Evolutionary conservation across 495 filamentous ascomycete genomes (phyloP), one percentile per base, ranked within the genome.

Genomic region (Rhypophila decipiens): DNA sequence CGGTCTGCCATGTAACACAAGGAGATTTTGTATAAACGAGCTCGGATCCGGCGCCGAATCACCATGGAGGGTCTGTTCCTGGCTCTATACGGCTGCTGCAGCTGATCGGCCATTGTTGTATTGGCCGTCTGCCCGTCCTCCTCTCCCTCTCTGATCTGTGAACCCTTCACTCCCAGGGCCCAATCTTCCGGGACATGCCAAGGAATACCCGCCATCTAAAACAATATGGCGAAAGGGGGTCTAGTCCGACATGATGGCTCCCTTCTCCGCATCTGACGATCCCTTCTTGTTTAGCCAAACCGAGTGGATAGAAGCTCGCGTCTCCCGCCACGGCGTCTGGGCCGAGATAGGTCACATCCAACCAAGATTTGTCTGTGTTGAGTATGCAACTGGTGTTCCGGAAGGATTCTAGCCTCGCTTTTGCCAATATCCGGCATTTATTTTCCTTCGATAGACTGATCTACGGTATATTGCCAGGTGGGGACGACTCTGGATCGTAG

Each of bases 141-240:
- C 15, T 11, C 42, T 11, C 3, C 27, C 24, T 15, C 19, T 46
- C 24, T n/a, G n/a, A n/a, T n/a, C n/a, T n/a, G n/a, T n/a, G n/a
- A n/a, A n/a, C n/a, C n/a, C n/a, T n/a, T n/a, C n/a, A n/a, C n/a
- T 46, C 17, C 43, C 43, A 49, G n/a, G 10, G 27, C 24, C 46
- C 37, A 49, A 49, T 49, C 23, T 49, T 49, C 37, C 46, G 38
- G 46, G 29, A 41, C 39, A 1, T 42, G 46, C 46, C 46, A 49
- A 42, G 46, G 19, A 41, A 49, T 42, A 49, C 5, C 35, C 35
- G 35, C 82, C 27, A 31, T 31, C 27, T 31, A 31, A 31, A 31
- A 82, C 80, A 83, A 31, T 31, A 31, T 31, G 7, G 13, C 7
- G 13, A 31, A 31, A 31, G 27, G 27, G 7, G 7, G 27, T 31